phyloP scores from a whole-genome alignment of 257 asterid species.

The Henckelia pumila region DNA sequence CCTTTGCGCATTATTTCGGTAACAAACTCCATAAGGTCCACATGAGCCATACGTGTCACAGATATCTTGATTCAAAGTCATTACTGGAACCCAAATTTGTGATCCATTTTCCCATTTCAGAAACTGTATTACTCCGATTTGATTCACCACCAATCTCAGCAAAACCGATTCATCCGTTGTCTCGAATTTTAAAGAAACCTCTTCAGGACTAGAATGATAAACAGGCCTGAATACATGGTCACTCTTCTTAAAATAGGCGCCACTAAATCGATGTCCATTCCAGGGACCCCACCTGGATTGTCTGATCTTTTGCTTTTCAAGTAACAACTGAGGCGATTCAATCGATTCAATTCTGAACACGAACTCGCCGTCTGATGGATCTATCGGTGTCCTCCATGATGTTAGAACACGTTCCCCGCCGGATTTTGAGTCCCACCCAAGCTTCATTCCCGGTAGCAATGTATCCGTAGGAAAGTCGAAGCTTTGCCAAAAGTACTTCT shows the following conservation, averaged over 20 bases:
- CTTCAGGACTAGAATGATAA: slow-evolving; percentile 18
- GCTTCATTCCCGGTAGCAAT: slow-evolving; percentile 53
- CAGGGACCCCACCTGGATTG: slow-evolving; percentile 50
- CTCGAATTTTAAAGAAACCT: slow-evolving; percentile 32
- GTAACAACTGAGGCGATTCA: slow-evolving; percentile 35
- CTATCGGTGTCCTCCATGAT: slow-evolving; percentile 36
- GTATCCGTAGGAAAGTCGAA: slow-evolving; percentile 42
- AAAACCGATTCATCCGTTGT: slow-evolving; percentile 24
- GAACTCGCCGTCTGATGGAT: slow-evolving; percentile 42
- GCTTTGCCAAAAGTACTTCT: slow-evolving; percentile 41
- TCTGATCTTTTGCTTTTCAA: slow-evolving; percentile 1
- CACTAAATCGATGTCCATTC: slow-evolving; percentile 37
- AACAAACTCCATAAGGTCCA: slow-evolving; percentile 39
- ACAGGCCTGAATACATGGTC: slow-evolving; percentile 25
- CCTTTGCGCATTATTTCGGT: slow-evolving; percentile 4
- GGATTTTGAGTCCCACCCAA: slow-evolving; percentile 43
- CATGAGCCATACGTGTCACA: slow-evolving; percentile 41
- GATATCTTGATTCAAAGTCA: slow-evolving; percentile 28
- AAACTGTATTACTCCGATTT: slow-evolving; percentile 34
- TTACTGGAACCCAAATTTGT: slow-evolving; percentile 29
- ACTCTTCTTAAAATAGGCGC: slow-evolving; percentile 18
- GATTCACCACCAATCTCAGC: slow-evolving; percentile 31
- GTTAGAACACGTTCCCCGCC: slow-evolving; percentile 26
- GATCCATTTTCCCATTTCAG: slow-evolving; percentile 34
- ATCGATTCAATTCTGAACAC: slow-evolving; percentile 31